Evolutionary conservation across 140 eudicot species (phyloP), one percentile per base, ranked within the genome.

Genomic region (Oenanthe javanica): DNA sequence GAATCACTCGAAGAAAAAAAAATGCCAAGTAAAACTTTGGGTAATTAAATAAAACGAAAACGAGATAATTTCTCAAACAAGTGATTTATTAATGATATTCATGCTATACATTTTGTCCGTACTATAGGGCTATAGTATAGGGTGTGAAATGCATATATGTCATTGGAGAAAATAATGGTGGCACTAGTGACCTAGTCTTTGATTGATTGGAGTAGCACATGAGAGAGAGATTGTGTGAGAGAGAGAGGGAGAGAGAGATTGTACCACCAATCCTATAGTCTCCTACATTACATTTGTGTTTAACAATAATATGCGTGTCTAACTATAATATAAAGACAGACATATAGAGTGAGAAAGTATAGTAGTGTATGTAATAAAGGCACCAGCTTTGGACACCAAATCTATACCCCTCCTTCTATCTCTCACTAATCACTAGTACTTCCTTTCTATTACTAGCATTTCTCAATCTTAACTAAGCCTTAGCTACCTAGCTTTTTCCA

Each of bases 401-500:
- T 61, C 36, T n/a, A 21, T 21, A 1, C 67, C 13, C 2, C 67
- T 59, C 67, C n/a, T 27, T 57, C 67, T 66, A 16, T 66, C 72
- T 66, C 40, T 66, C 72, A 2, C 72, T 66, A 12, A 66, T 66
- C 38, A 66, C 72, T 66, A 66, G 31, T 31, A 31, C 72, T 66
- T 16, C 43, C 72, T 66, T 66, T 66, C 72, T 27, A 66, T 66
- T 67, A 67, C 73, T 27, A 45, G 45, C 73, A 67, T 25, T 67
- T 31, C 73, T 67, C 73, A 67, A 67, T 25, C 43, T 67, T 67
- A 67, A 67, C 45, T 42, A 2, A 42, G 45, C 59, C 8, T 21
- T 50, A 50, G 55, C 71, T 63, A 55, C 23, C 69, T 61, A 61
- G 69, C 69, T 67, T 67, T 67, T 67, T 67, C 73, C 73, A 67